phyloP scores from a whole-genome alignment of 1,284 basidiomycete genomes.

The Marasmius tenuissimus region DNA sequence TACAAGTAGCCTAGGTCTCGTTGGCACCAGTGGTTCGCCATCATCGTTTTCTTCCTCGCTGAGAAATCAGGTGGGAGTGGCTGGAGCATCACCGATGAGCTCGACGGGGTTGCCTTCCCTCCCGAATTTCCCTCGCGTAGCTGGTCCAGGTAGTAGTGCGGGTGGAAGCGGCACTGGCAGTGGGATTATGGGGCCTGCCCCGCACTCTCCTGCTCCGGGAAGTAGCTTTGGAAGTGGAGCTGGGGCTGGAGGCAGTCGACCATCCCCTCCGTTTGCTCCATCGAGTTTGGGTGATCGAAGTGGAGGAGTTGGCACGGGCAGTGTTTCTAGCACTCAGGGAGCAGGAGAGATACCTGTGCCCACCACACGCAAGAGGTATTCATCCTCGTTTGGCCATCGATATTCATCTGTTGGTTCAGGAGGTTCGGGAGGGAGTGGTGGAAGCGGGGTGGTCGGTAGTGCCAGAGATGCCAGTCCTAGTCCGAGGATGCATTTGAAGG shows the following conservation, averaged over 20 bases:
- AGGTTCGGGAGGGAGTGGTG: conserved; percentile 21
- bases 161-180: neutral
- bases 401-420: conserved; percentile 44
- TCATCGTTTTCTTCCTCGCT: neutral
- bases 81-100: neutral
- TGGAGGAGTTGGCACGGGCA: neutral
- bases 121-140: neutral
- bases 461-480: conserved; percentile 25
- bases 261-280: conserved; percentile 46
- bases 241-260: conserved; percentile 33
- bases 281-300: conserved; percentile 45
- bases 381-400: conserved; percentile 72
- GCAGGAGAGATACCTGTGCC: conserved; percentile 18
- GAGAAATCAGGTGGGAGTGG: neutral
- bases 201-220: neutral
- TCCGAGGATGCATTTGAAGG: neutral
- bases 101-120: conserved; percentile 2
- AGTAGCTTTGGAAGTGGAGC: neutral
- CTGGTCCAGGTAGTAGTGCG: neutral
- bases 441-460: conserved; percentile 7
- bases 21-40: conserved; percentile 1
- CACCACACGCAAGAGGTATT: conserved; percentile 52
- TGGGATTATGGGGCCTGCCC: neutral
- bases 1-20: neutral
- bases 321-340: conserved; percentile 3